These are phyloP conservation scores for Rhizopogon vesiculosus DNA, from an alignment of 768 basidiomycete species.

Conservation along the genomic window DNA sequence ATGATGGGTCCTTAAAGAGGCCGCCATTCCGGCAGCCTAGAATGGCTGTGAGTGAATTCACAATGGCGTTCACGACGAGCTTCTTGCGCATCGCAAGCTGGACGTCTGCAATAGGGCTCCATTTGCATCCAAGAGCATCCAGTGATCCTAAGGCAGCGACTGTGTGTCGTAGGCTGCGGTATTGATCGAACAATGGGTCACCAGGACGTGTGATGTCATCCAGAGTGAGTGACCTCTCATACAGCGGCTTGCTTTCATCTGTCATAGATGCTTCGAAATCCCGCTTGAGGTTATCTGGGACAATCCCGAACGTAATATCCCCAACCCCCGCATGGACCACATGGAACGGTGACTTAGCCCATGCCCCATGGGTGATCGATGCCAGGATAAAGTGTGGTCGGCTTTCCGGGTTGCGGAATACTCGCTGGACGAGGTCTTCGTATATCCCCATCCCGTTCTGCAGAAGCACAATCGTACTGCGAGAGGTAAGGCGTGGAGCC, in stretches of 20 bases:
- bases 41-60: slow-evolving; percentile 85
- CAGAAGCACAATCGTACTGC: slow-evolving; percentile 85
- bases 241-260: slow-evolving; percentile 26
- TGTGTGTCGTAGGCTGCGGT: slow-evolving; percentile 63
- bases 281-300: slow-evolving; percentile 59
- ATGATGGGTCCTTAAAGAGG: slow-evolving; percentile 43
- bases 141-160: slow-evolving; percentile 58
- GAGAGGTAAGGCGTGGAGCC: slow-evolving; percentile 53
- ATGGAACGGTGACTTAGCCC: slow-evolving; percentile 44
- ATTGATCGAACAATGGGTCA: slow-evolving; percentile 35
- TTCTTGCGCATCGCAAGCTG: slow-evolving; percentile 73
- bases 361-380: slow-evolving; percentile 78
- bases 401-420: slow-evolving; percentile 68
- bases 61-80: slow-evolving; percentile 72
- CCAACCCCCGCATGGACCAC: slow-evolving; percentile 72
- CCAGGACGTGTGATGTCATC: slow-evolving; percentile 44
- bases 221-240: slow-evolving; percentile 41
- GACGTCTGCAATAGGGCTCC: slow-evolving; percentile 63
- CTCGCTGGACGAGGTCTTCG: slow-evolving; percentile 59
- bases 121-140: slow-evolving; percentile 51
- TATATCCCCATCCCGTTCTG: slow-evolving; percentile 95
- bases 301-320: slow-evolving; percentile 70
- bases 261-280: slow-evolving; percentile 56
- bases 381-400: slow-evolving; percentile 87
- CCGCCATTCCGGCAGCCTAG: slow-evolving; percentile 79